Conservation (phyloP, 2,329 filamentous ascomycete genomes). For the Colletotrichum cereale region DNA sequence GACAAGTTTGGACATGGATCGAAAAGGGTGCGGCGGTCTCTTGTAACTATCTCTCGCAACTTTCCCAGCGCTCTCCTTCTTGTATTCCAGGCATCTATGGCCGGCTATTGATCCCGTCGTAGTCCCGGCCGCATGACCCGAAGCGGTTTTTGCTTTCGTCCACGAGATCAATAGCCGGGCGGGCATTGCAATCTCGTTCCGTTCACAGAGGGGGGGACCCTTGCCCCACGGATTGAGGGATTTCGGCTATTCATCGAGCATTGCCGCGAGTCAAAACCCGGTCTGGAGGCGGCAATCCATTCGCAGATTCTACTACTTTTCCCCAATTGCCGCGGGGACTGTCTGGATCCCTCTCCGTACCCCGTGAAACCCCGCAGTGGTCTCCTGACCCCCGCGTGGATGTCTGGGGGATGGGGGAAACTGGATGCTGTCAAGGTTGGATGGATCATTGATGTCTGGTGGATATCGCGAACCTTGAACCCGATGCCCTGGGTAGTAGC, state of each 20-base stretch:
- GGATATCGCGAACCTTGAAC: slow-evolving; percentile 19
- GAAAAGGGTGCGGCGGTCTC: too few relatives aligned
- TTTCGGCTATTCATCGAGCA: slow-evolving; percentile 1
- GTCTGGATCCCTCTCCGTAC: background rate
- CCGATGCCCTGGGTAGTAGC: too few relatives aligned
- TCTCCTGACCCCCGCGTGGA: slow-evolving; percentile 22
- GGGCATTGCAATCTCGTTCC: background rate
- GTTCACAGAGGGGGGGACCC: background rate
- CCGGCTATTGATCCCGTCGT: background rate
- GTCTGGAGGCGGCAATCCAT: slow-evolving; percentile 14
- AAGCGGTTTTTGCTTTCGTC: too few relatives aligned
- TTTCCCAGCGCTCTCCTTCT: background rate
- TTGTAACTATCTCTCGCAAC: too few relatives aligned
- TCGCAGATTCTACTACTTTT: background rate
- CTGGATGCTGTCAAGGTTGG: slow-evolving; percentile 3
- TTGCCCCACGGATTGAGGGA: background rate
- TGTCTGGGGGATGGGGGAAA: slow-evolving; percentile 27
- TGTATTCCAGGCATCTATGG: background rate
- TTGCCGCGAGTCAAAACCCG: slow-evolving; percentile 5
- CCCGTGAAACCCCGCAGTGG: slow-evolving; percentile 12
- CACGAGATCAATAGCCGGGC: slow-evolving; percentile 1
- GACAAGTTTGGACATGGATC: slow-evolving; percentile 13
- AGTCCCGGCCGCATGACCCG: background rate
- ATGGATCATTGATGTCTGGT: slow-evolving; percentile 22
- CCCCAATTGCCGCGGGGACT: slow-evolving; percentile 18